Evolutionary conservation across 306 rosid species (phyloP), one percentile per base, ranked within the genome.

Genomic region (Clitoria ternatea): DNA sequence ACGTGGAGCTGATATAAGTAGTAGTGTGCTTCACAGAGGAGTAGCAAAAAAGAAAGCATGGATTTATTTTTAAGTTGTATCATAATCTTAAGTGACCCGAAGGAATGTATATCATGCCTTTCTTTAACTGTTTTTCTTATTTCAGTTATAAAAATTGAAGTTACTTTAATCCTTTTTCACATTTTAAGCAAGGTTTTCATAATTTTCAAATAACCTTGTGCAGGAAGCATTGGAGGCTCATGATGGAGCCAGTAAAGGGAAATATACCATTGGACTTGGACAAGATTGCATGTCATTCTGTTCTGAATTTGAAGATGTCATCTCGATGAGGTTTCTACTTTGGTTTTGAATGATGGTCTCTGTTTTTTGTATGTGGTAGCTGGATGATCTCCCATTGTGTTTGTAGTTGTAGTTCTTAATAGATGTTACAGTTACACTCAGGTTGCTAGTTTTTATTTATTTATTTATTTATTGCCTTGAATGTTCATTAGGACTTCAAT

Each of bases 271-370:
- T 18, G 99, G 99, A 48, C 97, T 95, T 4, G 99, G 99, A 61
- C 99, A 95, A 73, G 97, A 95, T 81, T 91, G 96, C 85, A 84
- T 95, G 99, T 90, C 96, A 3, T 95, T 95, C 83, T 95, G 99
- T 53, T 76, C 93, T 1, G 99, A 95, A 54, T 73, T 86, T 11
- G 99, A 95, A 87, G 99, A 95, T 86, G 96, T 95, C 81, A 89
- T 95, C 85, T 95, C 99, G 11, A 91, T 95, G 99, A 95, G 99
- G 99, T 94, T 68, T 22, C 64, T 52, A 44, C 53, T 70, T 61
- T 63, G 26, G 14, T 59, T 77, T 35, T 47, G 9, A n/a, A n/a
- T n/a, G n/a, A 37, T 53, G 69, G 13, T 53, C 60, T 62, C 52
- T 0, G 2, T 39, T 6, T 59, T 59, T 80, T 43, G 60, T 63